These are phyloP conservation scores for Lactuca sativa DNA, from an alignment of 129 eudicot species.

Conservation along the genomic window DNA sequence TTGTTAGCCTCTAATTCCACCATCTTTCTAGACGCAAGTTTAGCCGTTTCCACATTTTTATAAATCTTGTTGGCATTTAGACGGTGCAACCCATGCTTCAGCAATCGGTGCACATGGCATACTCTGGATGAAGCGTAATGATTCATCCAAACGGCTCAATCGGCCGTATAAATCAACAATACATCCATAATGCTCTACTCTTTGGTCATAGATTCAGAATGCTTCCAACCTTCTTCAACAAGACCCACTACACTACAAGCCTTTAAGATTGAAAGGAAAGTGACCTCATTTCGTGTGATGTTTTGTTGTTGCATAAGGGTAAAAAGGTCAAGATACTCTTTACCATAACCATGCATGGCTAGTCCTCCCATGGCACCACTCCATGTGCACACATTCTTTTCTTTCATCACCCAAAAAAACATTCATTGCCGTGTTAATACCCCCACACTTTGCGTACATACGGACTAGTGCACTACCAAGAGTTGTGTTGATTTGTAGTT, in stretches of 20 bases:
- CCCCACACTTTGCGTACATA: slow-evolving; percentile 62
- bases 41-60: slow-evolving; percentile 40
- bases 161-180: slow-evolving; percentile 49
- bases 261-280: slow-evolving; percentile 39
- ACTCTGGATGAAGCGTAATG: slow-evolving; percentile 35
- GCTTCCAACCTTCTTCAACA: slow-evolving; percentile 42
- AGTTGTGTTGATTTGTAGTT: slow-evolving; percentile 29
- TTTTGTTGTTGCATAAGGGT: slow-evolving; percentile 13
- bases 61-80: slow-evolving; percentile 41
- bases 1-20: slow-evolving; percentile 29
- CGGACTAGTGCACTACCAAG: slow-evolving; percentile 46
- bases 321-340: slow-evolving; percentile 32
- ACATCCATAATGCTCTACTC: slow-evolving; percentile 48
- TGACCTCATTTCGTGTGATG: slow-evolving; percentile 7
- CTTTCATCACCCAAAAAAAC: slow-evolving; percentile 47
- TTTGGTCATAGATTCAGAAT: slow-evolving; percentile 33
- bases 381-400: slow-evolving; percentile 51
- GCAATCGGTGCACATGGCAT: slow-evolving; percentile 43
- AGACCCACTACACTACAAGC: slow-evolving; percentile 47
- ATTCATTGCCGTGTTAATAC: slow-evolving; percentile 36
- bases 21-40: slow-evolving; percentile 43
- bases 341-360: slow-evolving; percentile 50
- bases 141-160: slow-evolving; percentile 45
- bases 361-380: slow-evolving; percentile 55
- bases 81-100: slow-evolving; percentile 49